Evolutionary conservation across 495 filamentous ascomycete species (phyloP).

Genomic region (Gamarada debralockiae): DNA sequence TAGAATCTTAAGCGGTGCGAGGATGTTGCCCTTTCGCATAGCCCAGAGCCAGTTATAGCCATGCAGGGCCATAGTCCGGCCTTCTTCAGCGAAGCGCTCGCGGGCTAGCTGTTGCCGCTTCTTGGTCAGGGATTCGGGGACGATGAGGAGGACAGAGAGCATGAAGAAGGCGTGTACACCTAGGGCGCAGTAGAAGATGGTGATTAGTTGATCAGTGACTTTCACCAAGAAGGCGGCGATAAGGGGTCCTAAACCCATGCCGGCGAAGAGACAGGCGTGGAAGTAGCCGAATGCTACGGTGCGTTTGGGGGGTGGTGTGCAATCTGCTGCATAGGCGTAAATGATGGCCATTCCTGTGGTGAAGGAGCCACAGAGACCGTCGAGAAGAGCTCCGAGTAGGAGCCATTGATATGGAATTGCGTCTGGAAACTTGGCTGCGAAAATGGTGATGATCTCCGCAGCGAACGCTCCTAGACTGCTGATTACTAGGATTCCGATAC

Average conservation of each 20-base stretch:
- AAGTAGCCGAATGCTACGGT: slow-evolving; percentile 87
- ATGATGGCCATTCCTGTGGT: slow-evolving; percentile 74
- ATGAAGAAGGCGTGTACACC: slow-evolving; percentile 67
- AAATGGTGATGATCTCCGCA: slow-evolving; percentile 69
- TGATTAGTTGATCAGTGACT: slow-evolving; percentile 59
- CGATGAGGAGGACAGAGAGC: slow-evolving; percentile 57
- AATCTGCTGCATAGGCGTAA: slow-evolving; percentile 85
- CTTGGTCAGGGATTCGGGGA: slow-evolving; percentile 79
- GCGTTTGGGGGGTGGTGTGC: slow-evolving; percentile 71
- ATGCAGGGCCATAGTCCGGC: background rate
- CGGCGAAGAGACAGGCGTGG: slow-evolving; percentile 81
- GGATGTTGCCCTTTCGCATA: slow-evolving; percentile 44
- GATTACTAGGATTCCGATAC: slow-evolving; percentile 67
- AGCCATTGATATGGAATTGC: slow-evolving; percentile 67
- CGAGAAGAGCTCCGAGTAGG: slow-evolving; percentile 68
- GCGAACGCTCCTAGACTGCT: slow-evolving; percentile 63
- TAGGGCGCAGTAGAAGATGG: slow-evolving; percentile 75
- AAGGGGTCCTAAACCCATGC: slow-evolving; percentile 79
- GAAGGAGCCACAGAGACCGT: slow-evolving; percentile 88
- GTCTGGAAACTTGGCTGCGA: slow-evolving; percentile 72
- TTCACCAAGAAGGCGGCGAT: slow-evolving; percentile 74
- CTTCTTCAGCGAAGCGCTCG: slow-evolving; percentile 50
- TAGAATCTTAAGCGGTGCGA: slow-evolving; percentile 75
- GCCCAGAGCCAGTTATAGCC: slow-evolving; percentile 13
- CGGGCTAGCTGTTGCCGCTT: slow-evolving; percentile 63